Base-by-base conservation (phyloP, 2,329 filamentous ascomycete genomes). In the Endoconidiophora polonica region DNA sequence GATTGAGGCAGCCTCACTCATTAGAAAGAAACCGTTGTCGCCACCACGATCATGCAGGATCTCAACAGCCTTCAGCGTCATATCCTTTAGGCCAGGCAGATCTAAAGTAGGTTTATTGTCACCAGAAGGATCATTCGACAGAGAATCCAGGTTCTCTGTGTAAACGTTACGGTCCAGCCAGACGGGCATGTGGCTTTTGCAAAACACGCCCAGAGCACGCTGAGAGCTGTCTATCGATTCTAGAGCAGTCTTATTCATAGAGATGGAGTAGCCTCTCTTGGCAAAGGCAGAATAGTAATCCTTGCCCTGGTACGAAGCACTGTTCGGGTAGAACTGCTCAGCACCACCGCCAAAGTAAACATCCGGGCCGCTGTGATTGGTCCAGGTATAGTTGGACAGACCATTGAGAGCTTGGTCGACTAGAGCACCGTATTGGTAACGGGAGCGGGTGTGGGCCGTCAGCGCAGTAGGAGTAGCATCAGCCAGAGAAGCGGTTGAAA, bases 81-180 rank as follows among this genome's bases (percentile, higher is more conserved):
- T 93, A 42, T 91, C 83, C 66, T 86, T 90, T 46, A 91, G 76
- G 3, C 86, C 86, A 0, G 86, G 86, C 24, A 90, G 76, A 59
- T 91, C 84, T 5, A 73, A 69, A 4, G 84, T 84, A 39, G 81
- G 68, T 14, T 66, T 68, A 40, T 73, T 70, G 54, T 72, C 72
- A 46, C 84, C 84, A 9, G 74, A 69, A 1, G 86, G 84, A 57
- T 81, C 73, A 62, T 88, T 85, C 52, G 73, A 73, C 55, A 81
- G 71, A 43, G 64, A 69, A 56, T 71, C 67, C 22, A 90, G 68
- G 65, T 90, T 87, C 22, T 79, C 67, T 7, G 68, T 76, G 69
- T 84, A 91, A 56, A 93, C 71, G 58, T 91, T 88, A 56, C 86
- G 79, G 66, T 93, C 86, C 9, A 93, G 73, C 85, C 86, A 93